These are phyloP conservation scores for Suhomyces bokatorum DNA, from an alignment of 1,139 yeast genomes.

Conservation along the genomic window DNA sequence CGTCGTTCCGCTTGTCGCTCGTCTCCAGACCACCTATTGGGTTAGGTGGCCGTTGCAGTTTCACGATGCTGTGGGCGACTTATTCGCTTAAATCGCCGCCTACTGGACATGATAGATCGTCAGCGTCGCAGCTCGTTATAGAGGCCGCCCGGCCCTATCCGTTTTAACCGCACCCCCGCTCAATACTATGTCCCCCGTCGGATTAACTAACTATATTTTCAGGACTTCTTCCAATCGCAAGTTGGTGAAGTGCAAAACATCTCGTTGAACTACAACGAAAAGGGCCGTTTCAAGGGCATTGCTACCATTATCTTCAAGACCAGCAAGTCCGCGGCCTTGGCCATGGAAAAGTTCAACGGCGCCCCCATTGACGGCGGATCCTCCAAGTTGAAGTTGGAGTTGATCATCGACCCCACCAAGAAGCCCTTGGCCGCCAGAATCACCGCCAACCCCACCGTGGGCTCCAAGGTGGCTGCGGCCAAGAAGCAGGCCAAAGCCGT, in stretches of 20 bases:
- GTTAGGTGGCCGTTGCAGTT: neutral
- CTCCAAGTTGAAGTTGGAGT: conserved; percentile 74
- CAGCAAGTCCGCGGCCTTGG: conserved; percentile 64
- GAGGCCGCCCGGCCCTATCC: conserved; percentile 2
- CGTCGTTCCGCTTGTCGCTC: no score
- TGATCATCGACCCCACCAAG: conserved; percentile 81
- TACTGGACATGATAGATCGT: conserved; percentile 3
- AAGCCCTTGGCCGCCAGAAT: conserved; percentile 77
- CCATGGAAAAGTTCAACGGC: conserved; percentile 84
- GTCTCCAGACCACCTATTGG: neutral
- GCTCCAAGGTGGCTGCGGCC: conserved; percentile 26
- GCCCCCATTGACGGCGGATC: conserved; percentile 92
- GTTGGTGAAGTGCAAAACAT: conserved; percentile 82
- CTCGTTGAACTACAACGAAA: conserved; percentile 77
- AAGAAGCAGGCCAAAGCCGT: conserved; percentile 23
- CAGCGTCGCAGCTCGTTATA: conserved; percentile 5
- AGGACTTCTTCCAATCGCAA: conserved; percentile 89
- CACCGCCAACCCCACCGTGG: conserved; percentile 42
- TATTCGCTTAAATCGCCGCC: conserved; percentile 1
- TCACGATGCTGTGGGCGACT: neutral
- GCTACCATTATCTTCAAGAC: conserved; percentile 81
- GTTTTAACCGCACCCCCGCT: conserved; percentile 2
- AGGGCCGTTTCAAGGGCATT: conserved; percentile 88
- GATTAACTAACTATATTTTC: conserved; percentile 26
- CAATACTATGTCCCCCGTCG: conserved; percentile 1